Evolutionary conservation across 2,329 filamentous ascomycete species (phyloP).

Genomic region (Clarireedia sp.): DNA sequence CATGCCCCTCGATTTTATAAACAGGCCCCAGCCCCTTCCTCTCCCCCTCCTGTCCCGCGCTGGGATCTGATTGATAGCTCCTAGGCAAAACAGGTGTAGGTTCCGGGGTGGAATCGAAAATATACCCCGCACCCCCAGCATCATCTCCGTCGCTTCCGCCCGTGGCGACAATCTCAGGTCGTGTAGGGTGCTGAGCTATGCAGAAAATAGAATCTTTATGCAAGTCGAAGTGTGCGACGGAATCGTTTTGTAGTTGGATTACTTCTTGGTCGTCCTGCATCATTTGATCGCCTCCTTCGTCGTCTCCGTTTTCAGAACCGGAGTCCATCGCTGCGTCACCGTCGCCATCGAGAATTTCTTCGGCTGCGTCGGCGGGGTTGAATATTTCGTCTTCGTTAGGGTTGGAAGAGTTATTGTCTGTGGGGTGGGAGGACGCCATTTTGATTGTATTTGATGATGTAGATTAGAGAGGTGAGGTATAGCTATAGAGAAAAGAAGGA

Average conservation of each 20-base stretch:
- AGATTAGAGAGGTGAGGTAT: background rate
- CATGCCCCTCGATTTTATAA: constrained; percentile 78
- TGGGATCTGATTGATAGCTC: constrained; percentile 62
- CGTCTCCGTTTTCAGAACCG: constrained; percentile 51
- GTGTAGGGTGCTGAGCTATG: constrained; percentile 83
- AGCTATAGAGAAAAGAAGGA: background rate
- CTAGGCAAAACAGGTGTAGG: constrained; percentile 63
- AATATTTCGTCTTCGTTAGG: constrained; percentile 60
- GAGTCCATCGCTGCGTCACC: constrained; percentile 78
- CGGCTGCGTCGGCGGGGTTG: constrained; percentile 67
- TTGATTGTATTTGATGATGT: background rate
- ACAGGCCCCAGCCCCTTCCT: constrained; percentile 55
- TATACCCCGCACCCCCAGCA: constrained; percentile 64
- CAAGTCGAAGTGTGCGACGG: constrained; percentile 80
- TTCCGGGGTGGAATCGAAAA: constrained; percentile 67
- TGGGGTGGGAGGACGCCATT: constrained; percentile 22
- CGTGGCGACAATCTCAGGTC: constrained; percentile 72
- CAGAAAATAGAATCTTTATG: constrained; percentile 91
- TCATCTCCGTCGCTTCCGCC: constrained; percentile 67
- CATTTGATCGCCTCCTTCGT: constrained; percentile 44
- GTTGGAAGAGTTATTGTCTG: constrained; percentile 19
- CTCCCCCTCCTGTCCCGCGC: constrained; percentile 42
- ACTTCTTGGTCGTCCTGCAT: constrained; percentile 49
- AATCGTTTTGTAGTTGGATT: constrained; percentile 83
- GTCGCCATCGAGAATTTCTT: constrained; percentile 57